Conservation (phyloP, 75 land plant species). For the Azolla pinnata region DNA sequence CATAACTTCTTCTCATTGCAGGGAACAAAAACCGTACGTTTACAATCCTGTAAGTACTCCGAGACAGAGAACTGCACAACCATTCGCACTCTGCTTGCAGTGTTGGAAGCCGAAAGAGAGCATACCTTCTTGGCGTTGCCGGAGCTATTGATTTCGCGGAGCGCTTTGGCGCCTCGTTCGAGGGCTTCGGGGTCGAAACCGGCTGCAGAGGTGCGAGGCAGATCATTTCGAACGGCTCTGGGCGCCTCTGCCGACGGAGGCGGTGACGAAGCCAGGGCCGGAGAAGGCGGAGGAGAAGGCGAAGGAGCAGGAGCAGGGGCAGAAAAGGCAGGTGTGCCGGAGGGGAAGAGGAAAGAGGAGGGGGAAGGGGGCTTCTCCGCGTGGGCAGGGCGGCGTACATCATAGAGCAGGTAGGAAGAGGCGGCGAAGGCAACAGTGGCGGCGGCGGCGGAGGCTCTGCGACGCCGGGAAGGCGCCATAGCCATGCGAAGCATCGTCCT, state of each 20-base stretch:
- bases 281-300: constrained; percentile 3
- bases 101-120: not conserved
- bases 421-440: not conserved
- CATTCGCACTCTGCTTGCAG: not conserved
- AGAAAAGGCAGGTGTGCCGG: constrained; percentile 7
- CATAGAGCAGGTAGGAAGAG: not conserved
- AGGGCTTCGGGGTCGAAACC: constrained; percentile 92
- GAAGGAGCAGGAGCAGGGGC: not conserved
- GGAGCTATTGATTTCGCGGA: constrained; percentile 53
- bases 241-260: constrained; percentile 5
- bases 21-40: too few relatives aligned
- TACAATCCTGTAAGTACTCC: too few relatives aligned
- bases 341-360: constrained; percentile 12
- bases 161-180: constrained; percentile 71
- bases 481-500: constrained; percentile 3
- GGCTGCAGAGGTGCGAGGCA: constrained; percentile 75
- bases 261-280: constrained; percentile 10
- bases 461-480: not conserved
- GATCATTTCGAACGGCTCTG: constrained; percentile 50
- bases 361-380: constrained; percentile 28
- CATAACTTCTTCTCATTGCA: too few relatives aligned
- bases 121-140: constrained; percentile 57
- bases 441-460: not conserved
- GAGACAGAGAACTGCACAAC: not conserved
- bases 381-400: not conserved